Percentiles rank a stretch among this genome's conserved stretches.
phyloP scores from a whole-genome alignment of 1,284 basidiomycete genomes.

The Tilletia indica region DNA sequence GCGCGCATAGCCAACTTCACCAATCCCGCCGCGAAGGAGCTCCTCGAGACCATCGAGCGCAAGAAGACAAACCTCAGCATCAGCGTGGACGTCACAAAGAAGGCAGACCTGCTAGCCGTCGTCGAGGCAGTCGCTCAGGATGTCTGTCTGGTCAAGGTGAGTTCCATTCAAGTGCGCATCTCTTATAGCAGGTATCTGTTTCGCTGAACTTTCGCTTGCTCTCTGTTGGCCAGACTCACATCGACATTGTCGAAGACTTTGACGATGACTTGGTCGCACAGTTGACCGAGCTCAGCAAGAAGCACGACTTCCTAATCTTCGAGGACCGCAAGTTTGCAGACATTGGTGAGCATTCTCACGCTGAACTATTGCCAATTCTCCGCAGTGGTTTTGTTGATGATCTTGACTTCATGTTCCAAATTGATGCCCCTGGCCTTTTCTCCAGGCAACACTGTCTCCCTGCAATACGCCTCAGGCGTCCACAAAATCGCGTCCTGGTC shows the following conservation, averaged over 20 bases:
- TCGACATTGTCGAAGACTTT: slow-evolving; percentile 94
- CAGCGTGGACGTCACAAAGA: slow-evolving; percentile 87
- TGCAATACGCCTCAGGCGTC: slow-evolving; percentile 90
- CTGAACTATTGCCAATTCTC: too few relatives aligned
- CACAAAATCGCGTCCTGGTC: slow-evolving; percentile 95
- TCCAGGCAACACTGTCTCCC: slow-evolving; percentile 87
- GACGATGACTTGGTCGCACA: slow-evolving; percentile 70
- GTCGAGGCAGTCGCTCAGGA: slow-evolving; percentile 83
- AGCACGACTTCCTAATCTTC: slow-evolving; percentile 94
- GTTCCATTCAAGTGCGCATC: background rate
- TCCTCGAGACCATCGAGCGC: slow-evolving; percentile 79
- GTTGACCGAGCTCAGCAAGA: slow-evolving; percentile 70
- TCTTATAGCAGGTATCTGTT: background rate
- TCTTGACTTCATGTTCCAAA: background rate
- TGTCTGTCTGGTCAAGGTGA: slow-evolving; percentile 85
- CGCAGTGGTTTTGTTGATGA: too few relatives aligned
- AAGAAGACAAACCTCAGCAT: slow-evolving; percentile 92
- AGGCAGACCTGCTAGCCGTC: slow-evolving; percentile 77
- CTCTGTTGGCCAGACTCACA: slow-evolving; percentile 72
- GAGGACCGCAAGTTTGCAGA: slow-evolving; percentile 99
- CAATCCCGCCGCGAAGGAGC: slow-evolving; percentile 44
- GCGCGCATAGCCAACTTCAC: slow-evolving; percentile 35
- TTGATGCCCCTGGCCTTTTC: slow-evolving; percentile 11
- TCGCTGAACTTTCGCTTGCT: background rate
- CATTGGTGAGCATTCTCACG: slow-evolving; percentile 67